Evolutionary conservation across 2,329 filamentous ascomycete genomes (phyloP).

Genomic region (Seiridium unicorne): DNA sequence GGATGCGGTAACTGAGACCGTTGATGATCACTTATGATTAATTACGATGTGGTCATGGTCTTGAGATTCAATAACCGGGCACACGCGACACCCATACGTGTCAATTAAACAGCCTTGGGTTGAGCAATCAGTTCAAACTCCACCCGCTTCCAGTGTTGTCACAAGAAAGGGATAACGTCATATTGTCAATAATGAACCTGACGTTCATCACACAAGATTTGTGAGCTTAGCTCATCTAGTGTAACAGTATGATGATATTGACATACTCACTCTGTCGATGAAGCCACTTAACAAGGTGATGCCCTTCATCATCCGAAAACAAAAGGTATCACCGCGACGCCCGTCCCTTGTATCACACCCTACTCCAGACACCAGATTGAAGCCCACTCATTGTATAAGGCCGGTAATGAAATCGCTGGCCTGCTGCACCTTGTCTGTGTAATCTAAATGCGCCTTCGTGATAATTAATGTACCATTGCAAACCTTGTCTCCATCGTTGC

Average conservation of each 20-base stretch:
- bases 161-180: too few species aligned
- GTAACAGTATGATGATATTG: too few species aligned
- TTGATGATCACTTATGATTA: not conserved
- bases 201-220: too few species aligned
- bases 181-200: too few species aligned
- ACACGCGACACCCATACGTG: too few species aligned
- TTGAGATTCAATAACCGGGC: too few species aligned
- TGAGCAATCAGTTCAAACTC: too few species aligned
- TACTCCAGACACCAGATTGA: not conserved
- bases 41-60: not conserved
- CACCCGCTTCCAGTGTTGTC: too few species aligned
- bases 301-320: not conserved
- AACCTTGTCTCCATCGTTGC: constrained; percentile 46
- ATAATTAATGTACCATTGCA: constrained; percentile 41
- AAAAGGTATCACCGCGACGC: too few species aligned
- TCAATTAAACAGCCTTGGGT: too few species aligned
- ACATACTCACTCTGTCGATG: not conserved
- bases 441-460: constrained; percentile 35
- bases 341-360: not conserved
- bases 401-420: not conserved
- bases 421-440: constrained; percentile 16
- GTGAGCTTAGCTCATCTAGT: too few species aligned
- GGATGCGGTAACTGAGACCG: too few species aligned
- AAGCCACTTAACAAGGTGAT: not conserved
- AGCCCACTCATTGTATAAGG: not conserved